phyloP scores from a whole-genome alignment of 495 filamentous ascomycete genomes.

The Tuber aestivum region DNA sequence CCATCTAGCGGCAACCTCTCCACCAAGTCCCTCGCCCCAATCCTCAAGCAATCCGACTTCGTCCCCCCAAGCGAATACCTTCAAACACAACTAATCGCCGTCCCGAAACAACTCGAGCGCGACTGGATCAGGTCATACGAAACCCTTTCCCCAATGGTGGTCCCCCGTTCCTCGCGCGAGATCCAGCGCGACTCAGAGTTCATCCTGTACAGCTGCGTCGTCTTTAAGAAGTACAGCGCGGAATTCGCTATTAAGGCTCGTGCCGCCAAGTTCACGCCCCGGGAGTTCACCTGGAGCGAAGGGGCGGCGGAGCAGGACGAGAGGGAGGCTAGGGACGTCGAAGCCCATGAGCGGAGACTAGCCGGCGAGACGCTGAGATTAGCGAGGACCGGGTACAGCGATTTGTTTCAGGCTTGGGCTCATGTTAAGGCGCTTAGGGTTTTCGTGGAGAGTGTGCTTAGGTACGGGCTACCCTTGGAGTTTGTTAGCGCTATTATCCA shows the following conservation, averaged over 20 bases:
- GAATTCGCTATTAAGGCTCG: slow-evolving; percentile 87
- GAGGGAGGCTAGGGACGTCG: slow-evolving; percentile 71
- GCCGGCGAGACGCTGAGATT: slow-evolving; percentile 86
- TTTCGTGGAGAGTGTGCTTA: slow-evolving; percentile 92
- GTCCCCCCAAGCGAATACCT: slow-evolving; percentile 92
- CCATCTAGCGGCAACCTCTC: slow-evolving; percentile 75
- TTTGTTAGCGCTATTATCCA: slow-evolving; percentile 77
- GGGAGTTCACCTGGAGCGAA: slow-evolving; percentile 88
- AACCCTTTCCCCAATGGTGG: slow-evolving; percentile 71
- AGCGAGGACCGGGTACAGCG: slow-evolving; percentile 81
- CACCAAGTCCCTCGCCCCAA: slow-evolving; percentile 81
- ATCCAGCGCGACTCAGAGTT: slow-evolving; percentile 82
- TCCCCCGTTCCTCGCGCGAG: slow-evolving; percentile 74
- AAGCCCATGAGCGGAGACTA: slow-evolving; percentile 73
- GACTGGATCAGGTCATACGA: slow-evolving; percentile 89
- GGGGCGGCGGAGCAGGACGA: slow-evolving; percentile 82
- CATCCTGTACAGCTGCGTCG: slow-evolving; percentile 76
- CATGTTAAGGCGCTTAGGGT: slow-evolving; percentile 86
- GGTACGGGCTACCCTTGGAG: slow-evolving; percentile 84
- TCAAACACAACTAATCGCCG: slow-evolving; percentile 85
- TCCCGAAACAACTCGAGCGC: slow-evolving; percentile 69
- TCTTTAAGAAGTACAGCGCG: slow-evolving; percentile 79
- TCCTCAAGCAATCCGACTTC: slow-evolving; percentile 71
- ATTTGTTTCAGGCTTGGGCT: slow-evolving; percentile 89
- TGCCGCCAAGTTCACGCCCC: slow-evolving; percentile 86